Evolutionary conservation across 176 grass and related monocot species (phyloP).

Genomic region (Carex myosuroides): DNA sequence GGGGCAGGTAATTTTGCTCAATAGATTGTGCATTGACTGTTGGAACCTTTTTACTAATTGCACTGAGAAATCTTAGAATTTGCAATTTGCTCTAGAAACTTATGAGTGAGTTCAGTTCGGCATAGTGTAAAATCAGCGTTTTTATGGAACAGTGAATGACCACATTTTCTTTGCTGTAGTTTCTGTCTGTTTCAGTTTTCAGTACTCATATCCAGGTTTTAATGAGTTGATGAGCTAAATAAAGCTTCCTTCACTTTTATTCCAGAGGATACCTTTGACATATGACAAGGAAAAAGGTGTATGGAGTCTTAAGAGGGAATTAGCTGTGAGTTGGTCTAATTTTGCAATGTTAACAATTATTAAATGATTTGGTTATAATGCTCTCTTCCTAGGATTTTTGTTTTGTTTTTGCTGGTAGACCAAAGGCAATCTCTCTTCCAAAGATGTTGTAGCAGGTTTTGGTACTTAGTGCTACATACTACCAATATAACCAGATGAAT

Average conservation of each 20-base stretch:
- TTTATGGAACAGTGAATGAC: background rate
- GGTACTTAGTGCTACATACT: background rate
- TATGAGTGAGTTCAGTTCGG: background rate
- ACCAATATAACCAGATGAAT: background rate
- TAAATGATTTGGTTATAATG: background rate
- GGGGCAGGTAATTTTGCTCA: constrained; percentile 66
- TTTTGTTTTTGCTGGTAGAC: no score
- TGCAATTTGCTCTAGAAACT: background rate
- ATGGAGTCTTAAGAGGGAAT: constrained; percentile 73
- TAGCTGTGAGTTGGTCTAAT: constrained; percentile 56
- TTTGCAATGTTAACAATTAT: background rate
- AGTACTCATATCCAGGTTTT: background rate
- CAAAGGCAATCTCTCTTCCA: background rate
- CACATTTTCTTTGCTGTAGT: background rate
- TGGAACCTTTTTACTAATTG: background rate
- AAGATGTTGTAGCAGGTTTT: background rate
- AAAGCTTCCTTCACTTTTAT: background rate
- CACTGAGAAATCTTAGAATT: background rate
- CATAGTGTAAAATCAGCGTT: background rate
- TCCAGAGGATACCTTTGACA: constrained; percentile 57
- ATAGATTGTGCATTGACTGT: background rate
- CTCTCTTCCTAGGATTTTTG: background rate
- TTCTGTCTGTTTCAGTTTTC: background rate
- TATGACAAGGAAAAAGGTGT: constrained; percentile 45
- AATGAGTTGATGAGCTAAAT: constrained; percentile 3